Percentiles rank a stretch among this genome's conserved stretches.
Evolutionary conservation across 2,329 filamentous ascomycete species (phyloP).

Genomic region (Fusarium humuli): DNA sequence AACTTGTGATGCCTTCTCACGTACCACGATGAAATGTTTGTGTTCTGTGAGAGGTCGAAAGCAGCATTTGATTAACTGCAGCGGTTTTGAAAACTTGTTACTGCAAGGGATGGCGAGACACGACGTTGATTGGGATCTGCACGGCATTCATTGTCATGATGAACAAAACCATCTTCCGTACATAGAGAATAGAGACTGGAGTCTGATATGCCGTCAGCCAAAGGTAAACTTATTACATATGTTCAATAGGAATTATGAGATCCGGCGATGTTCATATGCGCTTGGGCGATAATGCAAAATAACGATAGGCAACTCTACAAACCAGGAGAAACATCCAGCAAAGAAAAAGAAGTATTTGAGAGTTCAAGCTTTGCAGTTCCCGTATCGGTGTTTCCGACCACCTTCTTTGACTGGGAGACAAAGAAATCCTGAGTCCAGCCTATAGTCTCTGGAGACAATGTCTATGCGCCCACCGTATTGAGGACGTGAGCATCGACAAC

Average conservation of each 20-base stretch:
- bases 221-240: not conserved
- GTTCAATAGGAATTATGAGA: not conserved
- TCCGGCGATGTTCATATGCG: not conserved
- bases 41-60: not conserved
- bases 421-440: not conserved
- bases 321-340: not conserved
- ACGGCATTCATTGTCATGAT: not conserved
- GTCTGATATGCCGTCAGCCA: not conserved
- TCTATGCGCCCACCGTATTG: constrained; percentile 24
- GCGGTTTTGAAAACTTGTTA: not conserved
- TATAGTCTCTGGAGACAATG: not conserved
- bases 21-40: constrained; percentile 11
- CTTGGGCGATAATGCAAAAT: not conserved
- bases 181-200: not conserved
- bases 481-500: constrained; percentile 2
- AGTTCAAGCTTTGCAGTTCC: not conserved
- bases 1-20: not conserved
- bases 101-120: not conserved
- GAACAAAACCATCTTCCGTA: not conserved
- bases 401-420: not conserved
- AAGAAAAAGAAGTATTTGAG: not conserved
- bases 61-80: not conserved
- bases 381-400: not conserved
- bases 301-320: not conserved
- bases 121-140: not conserved